Evolutionary conservation across 164 flowering plant species (phyloP), one percentile per base, ranked within the genome.

Genomic region (Stephania cephalantha): DNA sequence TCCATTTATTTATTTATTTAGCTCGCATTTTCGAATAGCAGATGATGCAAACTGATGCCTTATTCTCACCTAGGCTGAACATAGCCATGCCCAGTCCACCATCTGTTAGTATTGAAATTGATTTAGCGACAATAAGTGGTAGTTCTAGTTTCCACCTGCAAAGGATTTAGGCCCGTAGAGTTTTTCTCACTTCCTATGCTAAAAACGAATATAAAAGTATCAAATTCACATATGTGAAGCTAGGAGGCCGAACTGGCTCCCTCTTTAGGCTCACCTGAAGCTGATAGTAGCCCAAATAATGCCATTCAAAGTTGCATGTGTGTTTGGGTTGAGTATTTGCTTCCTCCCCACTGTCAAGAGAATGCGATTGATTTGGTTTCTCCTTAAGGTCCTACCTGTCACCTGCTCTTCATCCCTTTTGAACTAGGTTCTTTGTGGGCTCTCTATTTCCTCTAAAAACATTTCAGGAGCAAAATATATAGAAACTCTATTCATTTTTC

Each of bases 81-180:
- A 90, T 89, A 61, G 95, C 94, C 97, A 89, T 90, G 31, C 98
- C 98, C 69, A 94, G 88, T 68, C 97, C 98, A 74, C 97, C 98
- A 77, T 84, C 83, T 44, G 95, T 73, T 69, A 94, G 44, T 78
- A 90, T 85, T 69, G 74, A 61, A 67, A 91, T 82, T 11, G 97
- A 94, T 72, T 87, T 77, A 7, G 83, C 82, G 48, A 90, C 71
- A 30, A 90, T 78, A 72, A 20, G 76, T 11, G 94, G 98, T 81
- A 91, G 68, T 75, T 88, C 74, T 69, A 89, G 68, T 17, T 71
- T 76, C 87, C 85, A 91, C 85, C 95, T 91, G 87, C 79, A 86
- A 84, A 20, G 55, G 30, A 29, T 78, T 71, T 68, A 70, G 46
- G 13, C 42, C 7, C 30, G 18, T 68, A 42, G 48, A 30, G 74